Base-by-base conservation (phyloP, 257 asterid genomes). In the Buddleja alternifolia region DNA sequence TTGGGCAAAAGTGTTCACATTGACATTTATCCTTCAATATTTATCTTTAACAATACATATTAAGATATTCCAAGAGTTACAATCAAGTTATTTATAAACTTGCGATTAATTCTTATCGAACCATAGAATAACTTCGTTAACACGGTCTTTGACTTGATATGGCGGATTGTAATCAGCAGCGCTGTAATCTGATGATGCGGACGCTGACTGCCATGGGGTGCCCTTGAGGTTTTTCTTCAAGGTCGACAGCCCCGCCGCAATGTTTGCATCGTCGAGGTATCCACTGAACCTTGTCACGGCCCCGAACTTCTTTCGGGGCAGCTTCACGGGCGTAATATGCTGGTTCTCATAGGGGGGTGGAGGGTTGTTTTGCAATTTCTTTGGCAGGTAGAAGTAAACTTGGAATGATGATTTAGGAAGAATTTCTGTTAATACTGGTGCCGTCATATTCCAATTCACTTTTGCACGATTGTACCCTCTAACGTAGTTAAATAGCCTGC, bases 401-500 rank as follows among this genome's bases (percentile, higher is more conserved):
- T 42, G 11, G 24, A 46, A 63, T 0, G 58, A 63, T 25, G 47
- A 29, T 8, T 50, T 29, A 0, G 36, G 50, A 12, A 20, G 39
- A 21, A 21, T 60, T 10, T 61, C 54, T 4, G n/a, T 3, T 14
- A 48, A 23, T 25, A 66, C 32, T 20, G 70, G 57, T 3, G 11
- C 15, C 0, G 57, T 24, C 32, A 48, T 29, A 5, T 29, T 34
- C 42, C 6, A 32, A 9, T 2, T 17, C 14, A 17, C 55, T 15
- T 50, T 17, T 0, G 4, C 10, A 34, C n/a, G 14, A 50, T 65
- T 65, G 12, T 48, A 0, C n/a, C 60, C 61, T n/a, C 14, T 32
- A 16, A 50, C 6, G 60, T 65, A 65, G 50, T 20, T 36, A 48
- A 50, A 36, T 21, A 65, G 19, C 11, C 37, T 65, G 71, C n/a